Base-by-base conservation (phyloP, 805 yeast species). In the Cyberlindnera subsufficiens region DNA sequence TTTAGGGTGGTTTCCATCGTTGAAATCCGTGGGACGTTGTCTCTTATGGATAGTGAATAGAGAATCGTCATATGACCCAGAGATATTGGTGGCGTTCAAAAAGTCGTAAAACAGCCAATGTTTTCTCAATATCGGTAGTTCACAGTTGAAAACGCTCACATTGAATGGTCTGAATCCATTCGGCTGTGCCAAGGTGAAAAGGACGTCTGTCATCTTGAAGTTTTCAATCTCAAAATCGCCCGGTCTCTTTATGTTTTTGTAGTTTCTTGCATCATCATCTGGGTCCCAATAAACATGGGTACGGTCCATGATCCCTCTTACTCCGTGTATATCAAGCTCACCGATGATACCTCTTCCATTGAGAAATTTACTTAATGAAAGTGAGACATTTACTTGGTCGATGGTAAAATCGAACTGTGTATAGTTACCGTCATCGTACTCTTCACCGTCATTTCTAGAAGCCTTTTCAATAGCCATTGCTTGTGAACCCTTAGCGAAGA, bases 41-140 rank as follows among this genome's bases (percentile, higher is more conserved):
- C 83, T 72, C 50, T 84, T 83, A 61, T 93, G 96, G 32, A 93
- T 78, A 1, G 98, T 90, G 67, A 93, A 93, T 52, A 93, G 70
- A 3, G 98, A 85, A 53, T 89, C 86, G 63, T 93, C 99, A 61
- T 87, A 93, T 5, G 95, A 77, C 0, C 99, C 99, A 45, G 91
- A 83, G 58, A 89, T 77, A 52, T 81, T 79, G 51, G 80, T 82
- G 11, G 96, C 95, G 58, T 84, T 86, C 45, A 93, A 63, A 35
- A 91, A 67, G 59, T 93, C 99, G 61, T 84, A 84, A 56, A 87
- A 84, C 25, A 93, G 68, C 98, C 99, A 93, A 61, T 93, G 96
- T 60, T 89, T 87, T 42, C 99, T 71, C 44, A 93, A 68, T 41
- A 75, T 70, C 1, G 90, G 83, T 35, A 90, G 60, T 45, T 88